Evolutionary conservation across 768 basidiomycete species (phyloP).

Genomic region (Vishniacozyma victoriae): DNA sequence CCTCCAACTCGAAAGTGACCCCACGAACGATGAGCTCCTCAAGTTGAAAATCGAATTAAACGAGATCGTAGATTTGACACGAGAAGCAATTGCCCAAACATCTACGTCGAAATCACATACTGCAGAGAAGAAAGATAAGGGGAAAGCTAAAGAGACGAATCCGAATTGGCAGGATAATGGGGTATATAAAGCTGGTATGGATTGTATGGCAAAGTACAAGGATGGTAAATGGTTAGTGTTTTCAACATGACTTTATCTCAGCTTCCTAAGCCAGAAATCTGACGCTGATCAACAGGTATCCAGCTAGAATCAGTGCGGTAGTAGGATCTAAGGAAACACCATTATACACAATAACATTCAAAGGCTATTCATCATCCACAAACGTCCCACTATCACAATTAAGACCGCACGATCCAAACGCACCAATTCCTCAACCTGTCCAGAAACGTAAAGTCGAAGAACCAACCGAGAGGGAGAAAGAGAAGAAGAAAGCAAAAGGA

Average conservation of each 20-base stretch:
- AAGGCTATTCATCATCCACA: slow-evolving; percentile 44
- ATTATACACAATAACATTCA: slow-evolving; percentile 46
- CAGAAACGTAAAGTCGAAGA: slow-evolving; percentile 37
- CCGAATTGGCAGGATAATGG: slow-evolving; percentile 36
- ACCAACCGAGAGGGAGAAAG: slow-evolving; percentile 45
- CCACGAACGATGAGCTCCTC: slow-evolving; percentile 40
- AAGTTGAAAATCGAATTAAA: slow-evolving; percentile 44
- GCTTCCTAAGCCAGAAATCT: not conserved
- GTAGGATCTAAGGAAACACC: slow-evolving; percentile 42
- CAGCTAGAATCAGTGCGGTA: slow-evolving; percentile 43
- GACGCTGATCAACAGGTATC: slow-evolving; percentile 45
- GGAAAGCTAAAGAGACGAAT: slow-evolving; percentile 25
- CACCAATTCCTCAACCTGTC: slow-evolving; percentile 29
- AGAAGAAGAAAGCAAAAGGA: slow-evolving; percentile 48
- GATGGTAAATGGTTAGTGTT: slow-evolving; percentile 45
- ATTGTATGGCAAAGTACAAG: slow-evolving; percentile 47
- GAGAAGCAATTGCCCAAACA: slow-evolving; percentile 29
- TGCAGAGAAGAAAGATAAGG: slow-evolving; percentile 21
- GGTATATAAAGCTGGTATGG: slow-evolving; percentile 45
- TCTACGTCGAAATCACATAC: slow-evolving; percentile 6
- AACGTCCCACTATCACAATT: slow-evolving; percentile 42
- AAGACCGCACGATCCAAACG: slow-evolving; percentile 33
- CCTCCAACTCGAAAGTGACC: slow-evolving; percentile 44
- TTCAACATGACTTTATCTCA: not conserved
- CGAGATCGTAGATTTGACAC: slow-evolving; percentile 45